These are phyloP conservation scores for Austroboletus novae-zelandiae DNA, from an alignment of 1,284 basidiomycete genomes.

Conservation along the genomic window DNA sequence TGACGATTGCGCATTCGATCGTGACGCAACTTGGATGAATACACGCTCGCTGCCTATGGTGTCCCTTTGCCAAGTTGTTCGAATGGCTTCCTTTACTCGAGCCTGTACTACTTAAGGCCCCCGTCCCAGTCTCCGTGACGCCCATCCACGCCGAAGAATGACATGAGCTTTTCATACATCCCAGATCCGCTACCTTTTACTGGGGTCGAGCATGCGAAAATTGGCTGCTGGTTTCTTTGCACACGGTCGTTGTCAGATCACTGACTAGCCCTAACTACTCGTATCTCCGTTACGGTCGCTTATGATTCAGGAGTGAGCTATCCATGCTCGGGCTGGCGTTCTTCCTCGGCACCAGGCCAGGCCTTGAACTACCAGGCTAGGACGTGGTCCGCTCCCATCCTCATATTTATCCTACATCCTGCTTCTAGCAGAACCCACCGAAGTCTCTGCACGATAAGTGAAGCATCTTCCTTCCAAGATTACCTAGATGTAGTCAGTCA, in stretches of 20 bases:
- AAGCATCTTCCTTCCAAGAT: not conserved
- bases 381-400: not conserved
- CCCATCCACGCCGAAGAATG: constrained; percentile 27
- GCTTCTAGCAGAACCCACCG: not conserved
- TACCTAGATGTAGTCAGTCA: constrained; percentile 13
- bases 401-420: not conserved
- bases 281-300: too few species aligned
- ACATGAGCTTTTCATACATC: constrained; percentile 7
- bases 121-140: constrained; percentile 25
- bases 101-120: not conserved
- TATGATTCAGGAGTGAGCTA: not conserved
- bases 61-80: constrained; percentile 20
- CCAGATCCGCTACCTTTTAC: constrained; percentile 8
- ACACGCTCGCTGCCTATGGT: constrained; percentile 29
- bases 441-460: constrained; percentile 1
- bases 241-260: too few species aligned
- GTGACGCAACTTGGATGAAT: too few species aligned
- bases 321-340: constrained; percentile 13
- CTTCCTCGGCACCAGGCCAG: not conserved
- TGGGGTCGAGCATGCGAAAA: too few species aligned
- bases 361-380: not conserved
- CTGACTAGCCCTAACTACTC: too few species aligned
- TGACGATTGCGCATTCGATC: too few species aligned
- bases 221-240: too few species aligned
- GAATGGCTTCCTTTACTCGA: constrained; percentile 5